A percentile compares a stretch with the other conserved stretches of the same genome.
Conservation (phyloP, 371 early-diverging fungal species). For the Mortierella sp. region DNA sequence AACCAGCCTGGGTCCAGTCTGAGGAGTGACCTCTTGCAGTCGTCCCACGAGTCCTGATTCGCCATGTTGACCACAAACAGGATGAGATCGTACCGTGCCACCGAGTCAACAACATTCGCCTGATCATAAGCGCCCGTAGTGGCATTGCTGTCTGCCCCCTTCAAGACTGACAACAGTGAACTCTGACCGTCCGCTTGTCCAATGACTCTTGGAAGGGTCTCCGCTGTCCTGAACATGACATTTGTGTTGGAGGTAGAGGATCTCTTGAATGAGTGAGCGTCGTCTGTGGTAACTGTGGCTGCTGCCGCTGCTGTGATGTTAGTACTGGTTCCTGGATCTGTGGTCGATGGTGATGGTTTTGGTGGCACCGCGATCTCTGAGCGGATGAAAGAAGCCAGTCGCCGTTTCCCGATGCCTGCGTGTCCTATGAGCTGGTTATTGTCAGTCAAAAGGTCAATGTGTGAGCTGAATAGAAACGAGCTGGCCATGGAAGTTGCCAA, state of each 20-base stretch:
- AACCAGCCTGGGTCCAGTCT: slow-evolving; percentile 47
- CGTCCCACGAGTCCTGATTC: slow-evolving; percentile 38
- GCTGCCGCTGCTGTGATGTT: neutral
- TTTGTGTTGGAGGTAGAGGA: slow-evolving; percentile 16
- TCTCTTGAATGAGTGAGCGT: neutral
- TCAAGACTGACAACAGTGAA: slow-evolving; percentile 5
- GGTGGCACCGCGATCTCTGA: slow-evolving; percentile 20
- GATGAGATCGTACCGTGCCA: slow-evolving; percentile 43
- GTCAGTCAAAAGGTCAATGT: too few relatives aligned
- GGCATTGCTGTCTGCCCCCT: neutral
- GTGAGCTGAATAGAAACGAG: neutral
- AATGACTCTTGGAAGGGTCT: slow-evolving; percentile 18
- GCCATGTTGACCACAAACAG: slow-evolving; percentile 51
- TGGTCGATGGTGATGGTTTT: neutral
- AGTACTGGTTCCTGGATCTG: neutral
- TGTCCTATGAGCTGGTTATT: slow-evolving; percentile 44
- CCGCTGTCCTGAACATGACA: slow-evolving; percentile 46
- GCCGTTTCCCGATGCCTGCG: slow-evolving; percentile 53
- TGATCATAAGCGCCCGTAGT: neutral
- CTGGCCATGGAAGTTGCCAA: neutral
- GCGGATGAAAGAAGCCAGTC: slow-evolving; percentile 44
- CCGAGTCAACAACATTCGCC: slow-evolving; percentile 15
- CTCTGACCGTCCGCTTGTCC: neutral
- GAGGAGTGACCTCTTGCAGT: slow-evolving; percentile 27
- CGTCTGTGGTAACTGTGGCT: neutral